phyloP scores from a whole-genome alignment of 345 rosid genomes.

The Salix dunnii region DNA sequence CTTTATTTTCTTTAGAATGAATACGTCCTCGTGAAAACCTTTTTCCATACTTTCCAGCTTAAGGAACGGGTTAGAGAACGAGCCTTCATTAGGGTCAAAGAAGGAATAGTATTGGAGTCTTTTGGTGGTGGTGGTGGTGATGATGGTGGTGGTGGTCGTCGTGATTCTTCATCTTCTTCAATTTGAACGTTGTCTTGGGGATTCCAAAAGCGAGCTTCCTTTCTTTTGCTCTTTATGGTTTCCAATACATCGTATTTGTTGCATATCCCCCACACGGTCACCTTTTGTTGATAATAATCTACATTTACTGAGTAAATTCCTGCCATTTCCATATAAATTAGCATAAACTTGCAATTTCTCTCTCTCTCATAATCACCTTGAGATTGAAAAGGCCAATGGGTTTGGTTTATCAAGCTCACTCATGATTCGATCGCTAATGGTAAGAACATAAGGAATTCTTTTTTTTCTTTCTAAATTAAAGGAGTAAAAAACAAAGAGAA shows the following conservation, averaged over 20 bases:
- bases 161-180: slow-evolving; percentile 19
- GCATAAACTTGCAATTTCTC: background rate
- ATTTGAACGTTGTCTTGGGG: slow-evolving; percentile 35
- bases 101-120: slow-evolving; percentile 17
- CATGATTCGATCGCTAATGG: no score
- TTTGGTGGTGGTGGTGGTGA: slow-evolving; percentile 17
- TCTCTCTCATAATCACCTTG: background rate
- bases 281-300: slow-evolving; percentile 66
- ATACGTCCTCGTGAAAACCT: slow-evolving; percentile 55
- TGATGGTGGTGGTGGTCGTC: slow-evolving; percentile 6
- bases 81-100: slow-evolving; percentile 39
- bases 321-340: slow-evolving; percentile 17
- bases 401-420: no score
- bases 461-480: no score
- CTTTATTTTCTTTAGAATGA: slow-evolving; percentile 35
- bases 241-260: slow-evolving; percentile 63
- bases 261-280: slow-evolving; percentile 89
- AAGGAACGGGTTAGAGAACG: slow-evolving; percentile 59
- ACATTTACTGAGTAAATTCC: slow-evolving; percentile 79
- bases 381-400: background rate
- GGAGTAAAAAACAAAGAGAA: no score
- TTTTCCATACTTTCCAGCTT: slow-evolving; percentile 56
- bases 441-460: no score
- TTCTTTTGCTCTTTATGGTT: slow-evolving; percentile 64
- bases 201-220: slow-evolving; percentile 75